Conservation (phyloP, 2,329 filamentous ascomycete genomes). For the Talaromyces sp. region DNA sequence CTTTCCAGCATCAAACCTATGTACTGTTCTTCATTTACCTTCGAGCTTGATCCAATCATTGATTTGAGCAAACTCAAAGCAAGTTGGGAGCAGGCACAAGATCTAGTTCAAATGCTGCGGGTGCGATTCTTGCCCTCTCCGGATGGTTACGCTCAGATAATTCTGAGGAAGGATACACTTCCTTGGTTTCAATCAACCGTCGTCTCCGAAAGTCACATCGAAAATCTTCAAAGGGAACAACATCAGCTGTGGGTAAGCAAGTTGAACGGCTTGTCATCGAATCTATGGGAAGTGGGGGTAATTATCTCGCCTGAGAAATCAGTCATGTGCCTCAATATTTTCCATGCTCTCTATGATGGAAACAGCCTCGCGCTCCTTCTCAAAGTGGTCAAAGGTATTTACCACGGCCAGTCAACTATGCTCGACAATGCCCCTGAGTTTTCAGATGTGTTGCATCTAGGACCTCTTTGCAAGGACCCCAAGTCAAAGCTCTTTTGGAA, state of each 20-base stretch:
- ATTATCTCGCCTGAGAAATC: constrained; percentile 28
- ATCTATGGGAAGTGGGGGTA: constrained; percentile 39
- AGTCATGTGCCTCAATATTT: constrained; percentile 68
- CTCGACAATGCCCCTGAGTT: constrained; percentile 54
- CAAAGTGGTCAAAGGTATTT: constrained; percentile 57
- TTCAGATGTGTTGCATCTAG: constrained; percentile 66
- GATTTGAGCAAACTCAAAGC: constrained; percentile 53
- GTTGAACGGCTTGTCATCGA: constrained; percentile 50
- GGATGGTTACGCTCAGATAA: constrained; percentile 76
- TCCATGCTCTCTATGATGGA: constrained; percentile 87
- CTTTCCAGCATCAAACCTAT: constrained; percentile 59
- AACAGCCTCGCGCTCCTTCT: constrained; percentile 73
- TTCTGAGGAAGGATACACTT: constrained; percentile 51
- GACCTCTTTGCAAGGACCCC: constrained; percentile 61
- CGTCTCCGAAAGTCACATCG: constrained; percentile 32
- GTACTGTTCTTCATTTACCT: constrained; percentile 78
- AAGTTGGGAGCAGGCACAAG: constrained; percentile 62
- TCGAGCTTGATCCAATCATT: constrained; percentile 54
- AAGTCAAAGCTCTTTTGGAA: constrained; percentile 69
- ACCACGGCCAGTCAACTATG: constrained; percentile 38
- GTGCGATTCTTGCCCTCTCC: constrained; percentile 72
- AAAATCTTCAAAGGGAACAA: constrained; percentile 37
- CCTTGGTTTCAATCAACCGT: constrained; percentile 50
- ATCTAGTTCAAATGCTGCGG: constrained; percentile 65
- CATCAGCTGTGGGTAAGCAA: constrained; percentile 57